phyloP scores from a whole-genome alignment of 306 rosid genomes.

The Senna tora region DNA sequence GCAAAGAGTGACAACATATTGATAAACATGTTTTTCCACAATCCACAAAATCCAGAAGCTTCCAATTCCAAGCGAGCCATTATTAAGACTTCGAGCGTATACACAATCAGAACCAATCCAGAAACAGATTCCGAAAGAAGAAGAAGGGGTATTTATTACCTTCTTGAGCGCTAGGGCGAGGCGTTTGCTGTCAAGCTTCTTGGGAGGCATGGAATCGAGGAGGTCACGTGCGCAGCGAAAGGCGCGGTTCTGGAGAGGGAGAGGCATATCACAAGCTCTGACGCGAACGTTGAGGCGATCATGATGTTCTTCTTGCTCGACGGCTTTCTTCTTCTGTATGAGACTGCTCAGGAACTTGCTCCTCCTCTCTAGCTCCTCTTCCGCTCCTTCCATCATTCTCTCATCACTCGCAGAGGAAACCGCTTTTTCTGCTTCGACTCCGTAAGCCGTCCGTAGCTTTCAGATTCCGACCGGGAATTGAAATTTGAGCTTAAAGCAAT shows the following conservation, averaged over 20 bases:
- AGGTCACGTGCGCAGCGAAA: slow-evolving; percentile 73
- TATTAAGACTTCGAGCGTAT: slow-evolving; percentile 10
- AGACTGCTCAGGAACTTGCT: slow-evolving; percentile 75
- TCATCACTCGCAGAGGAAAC: slow-evolving; percentile 39
- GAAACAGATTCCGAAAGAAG: slow-evolving; percentile 28
- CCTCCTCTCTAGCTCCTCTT: slow-evolving; percentile 85
- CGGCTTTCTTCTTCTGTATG: slow-evolving; percentile 84
- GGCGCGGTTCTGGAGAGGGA: slow-evolving; percentile 70
- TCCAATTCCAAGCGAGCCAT: slow-evolving; percentile 23
- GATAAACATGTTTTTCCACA: slow-evolving; percentile 13
- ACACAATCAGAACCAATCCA: slow-evolving; percentile 11
- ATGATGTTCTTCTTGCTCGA: slow-evolving; percentile 62
- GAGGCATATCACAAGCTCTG: slow-evolving; percentile 85
- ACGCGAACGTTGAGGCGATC: slow-evolving; percentile 57
- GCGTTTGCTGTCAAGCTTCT: slow-evolving; percentile 84
- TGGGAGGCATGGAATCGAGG: slow-evolving; percentile 77
- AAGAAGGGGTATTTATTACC: slow-evolving; percentile 43
- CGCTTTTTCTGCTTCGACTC: slow-evolving; percentile 23
- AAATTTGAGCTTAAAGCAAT: slow-evolving; percentile 34
- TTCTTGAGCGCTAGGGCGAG: slow-evolving; percentile 86
- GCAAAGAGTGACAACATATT: neutral
- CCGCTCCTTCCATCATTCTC: slow-evolving; percentile 73
- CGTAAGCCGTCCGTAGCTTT: too few relatives aligned
- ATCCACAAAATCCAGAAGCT: slow-evolving; percentile 32
- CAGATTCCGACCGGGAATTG: neutral